Conservation (phyloP, 1,284 basidiomycete species). For the Ganoderma leucocontextum region DNA sequence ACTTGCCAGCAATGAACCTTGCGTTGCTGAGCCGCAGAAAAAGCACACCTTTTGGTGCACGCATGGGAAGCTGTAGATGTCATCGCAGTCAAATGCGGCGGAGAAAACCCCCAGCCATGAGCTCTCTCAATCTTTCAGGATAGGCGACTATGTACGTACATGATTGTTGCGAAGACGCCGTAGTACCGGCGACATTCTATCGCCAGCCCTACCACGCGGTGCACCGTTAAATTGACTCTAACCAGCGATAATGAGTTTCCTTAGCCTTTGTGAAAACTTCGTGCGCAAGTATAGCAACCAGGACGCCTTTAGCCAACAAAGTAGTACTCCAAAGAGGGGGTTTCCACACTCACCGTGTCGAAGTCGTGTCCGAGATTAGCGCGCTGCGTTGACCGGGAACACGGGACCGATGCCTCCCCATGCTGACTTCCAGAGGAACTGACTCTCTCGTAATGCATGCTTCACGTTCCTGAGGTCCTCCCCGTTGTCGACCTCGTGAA, state of each 20-base stretch:
- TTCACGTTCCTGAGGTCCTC: not conserved
- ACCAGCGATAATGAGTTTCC: not conserved
- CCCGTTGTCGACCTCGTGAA: not conserved
- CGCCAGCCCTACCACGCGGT: not conserved
- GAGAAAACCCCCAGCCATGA: not conserved
- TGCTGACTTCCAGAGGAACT: not conserved
- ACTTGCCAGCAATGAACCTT: not conserved
- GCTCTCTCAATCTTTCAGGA: not conserved
- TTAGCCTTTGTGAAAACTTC: too few species aligned
- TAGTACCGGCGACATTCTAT: not conserved
- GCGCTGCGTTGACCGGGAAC: not conserved
- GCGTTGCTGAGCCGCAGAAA: not conserved
- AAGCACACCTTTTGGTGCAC: not conserved
- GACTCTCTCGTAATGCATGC: not conserved
- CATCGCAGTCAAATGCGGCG: not conserved
- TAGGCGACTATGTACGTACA: not conserved
- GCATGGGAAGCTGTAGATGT: not conserved
- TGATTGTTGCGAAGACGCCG: not conserved
- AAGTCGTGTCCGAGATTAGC: not conserved
- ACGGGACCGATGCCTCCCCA: not conserved
- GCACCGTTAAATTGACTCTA: not conserved
- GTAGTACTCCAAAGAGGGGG: not conserved
- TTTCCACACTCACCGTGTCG: conserved; percentile 1
- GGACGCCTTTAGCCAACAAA: not conserved
- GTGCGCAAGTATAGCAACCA: not conserved